Conservation (phyloP, 352 stramenopile genomes). For the Pythium rishiriense region DNA sequence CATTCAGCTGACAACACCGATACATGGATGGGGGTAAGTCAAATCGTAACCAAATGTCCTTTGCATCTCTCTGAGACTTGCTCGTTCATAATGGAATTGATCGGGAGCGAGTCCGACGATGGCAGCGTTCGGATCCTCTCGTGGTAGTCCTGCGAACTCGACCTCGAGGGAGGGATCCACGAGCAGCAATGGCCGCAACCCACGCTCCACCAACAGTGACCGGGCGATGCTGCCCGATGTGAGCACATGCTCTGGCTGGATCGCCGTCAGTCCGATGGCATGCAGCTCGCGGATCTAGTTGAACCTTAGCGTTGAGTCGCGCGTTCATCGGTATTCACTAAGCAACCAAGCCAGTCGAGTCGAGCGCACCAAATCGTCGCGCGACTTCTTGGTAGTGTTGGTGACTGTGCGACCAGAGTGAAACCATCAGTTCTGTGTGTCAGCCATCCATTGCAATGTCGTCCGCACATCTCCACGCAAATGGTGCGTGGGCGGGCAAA, state of each 20-base stretch:
- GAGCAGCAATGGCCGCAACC: conserved; percentile 47
- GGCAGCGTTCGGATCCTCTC: conserved; percentile 51
- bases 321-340: neutral
- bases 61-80: conserved; percentile 10
- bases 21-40: neutral
- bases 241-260: conserved; percentile 43
- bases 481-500: neutral
- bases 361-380: conserved; percentile 37
- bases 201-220: conserved; percentile 34
- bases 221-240: conserved; percentile 48
- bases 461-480: neutral
- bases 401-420: conserved; percentile 35
- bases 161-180: conserved; percentile 43
- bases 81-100: conserved; percentile 61
- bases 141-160: conserved; percentile 45
- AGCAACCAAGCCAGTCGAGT: neutral
- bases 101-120: conserved; percentile 51
- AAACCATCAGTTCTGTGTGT: neutral
- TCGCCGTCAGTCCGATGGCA: conserved; percentile 39
- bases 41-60: neutral
- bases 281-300: conserved; percentile 46
- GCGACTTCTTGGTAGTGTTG: conserved; percentile 73
- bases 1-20: conserved; percentile 46
- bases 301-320: neutral
- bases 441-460: neutral